Base-by-base conservation (phyloP, 805 yeast genomes). In the Candida fluviatilis region DNA sequence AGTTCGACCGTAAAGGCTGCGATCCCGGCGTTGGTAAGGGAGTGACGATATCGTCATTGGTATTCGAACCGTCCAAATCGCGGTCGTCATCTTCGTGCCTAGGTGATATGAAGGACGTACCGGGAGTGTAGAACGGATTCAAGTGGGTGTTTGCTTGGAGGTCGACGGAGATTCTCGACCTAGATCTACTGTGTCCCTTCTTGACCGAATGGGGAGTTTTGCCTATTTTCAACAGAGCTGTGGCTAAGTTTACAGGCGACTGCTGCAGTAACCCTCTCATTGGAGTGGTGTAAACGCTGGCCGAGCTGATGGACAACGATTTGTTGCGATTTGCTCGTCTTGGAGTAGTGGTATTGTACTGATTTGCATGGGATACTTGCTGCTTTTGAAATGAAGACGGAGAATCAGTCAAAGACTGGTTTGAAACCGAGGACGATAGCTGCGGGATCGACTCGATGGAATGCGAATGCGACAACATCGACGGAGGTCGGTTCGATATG, bases 111-210 rank as follows among this genome's bases (percentile, higher is more conserved):
- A 55, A 57, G 13, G 57, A 47, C 5, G 45, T 47, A 2, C 56
- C 54, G 4, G 58, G 51, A 3, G 62, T 58, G 38, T 57, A 59
- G 41, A 61, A 60, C 14, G 67, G 66, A 42, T 63, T 60, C 31
- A 51, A 44, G 29, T 19, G 32, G 21, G 34, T 36, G 35, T 34
- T 44, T 29, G 42, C 29, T 13, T 47, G 39, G 34, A 44, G 28
- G 46, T 69, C 74, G 14, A 66, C 29, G 10, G 70, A 62, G 19
- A 66, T 47, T 28, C 71, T 48, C 2, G 75, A 69, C 33, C 69
- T 50, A 3, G 74, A 62, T 36, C 75, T 48, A 23, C 60, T 49
- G 47, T 71, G 76, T 26, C 61, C 58, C 49, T 56, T 50, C 51
- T 54, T 47, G 41, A 48, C 21, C 8, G 48, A 35, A 38, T 53